Evolutionary conservation across 495 filamentous ascomycete genomes (phyloP).

Genomic region (Lepidopterella palustris): DNA sequence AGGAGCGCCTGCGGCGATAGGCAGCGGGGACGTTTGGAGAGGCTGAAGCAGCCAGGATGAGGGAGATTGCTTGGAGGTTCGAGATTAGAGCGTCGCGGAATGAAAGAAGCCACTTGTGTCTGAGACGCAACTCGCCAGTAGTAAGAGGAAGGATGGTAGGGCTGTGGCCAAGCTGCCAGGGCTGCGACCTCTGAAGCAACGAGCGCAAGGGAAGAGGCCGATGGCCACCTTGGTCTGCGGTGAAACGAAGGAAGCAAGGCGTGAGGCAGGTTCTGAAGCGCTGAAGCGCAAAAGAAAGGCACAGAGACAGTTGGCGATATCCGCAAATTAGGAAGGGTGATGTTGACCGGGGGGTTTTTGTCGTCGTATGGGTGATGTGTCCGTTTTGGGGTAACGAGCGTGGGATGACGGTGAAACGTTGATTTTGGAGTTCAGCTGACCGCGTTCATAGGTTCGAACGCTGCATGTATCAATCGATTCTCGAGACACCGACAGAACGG

Average conservation of each 20-base stretch:
- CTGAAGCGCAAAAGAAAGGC: constrained; percentile 1
- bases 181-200: background rate
- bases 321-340: background rate
- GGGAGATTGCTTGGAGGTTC: background rate
- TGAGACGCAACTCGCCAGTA: background rate
- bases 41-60: constrained; percentile 27
- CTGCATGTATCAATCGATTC: too few species aligned
- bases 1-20: constrained; percentile 30
- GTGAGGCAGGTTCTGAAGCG: background rate
- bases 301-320: background rate
- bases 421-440: background rate
- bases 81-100: background rate
- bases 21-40: constrained; percentile 22
- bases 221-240: background rate
- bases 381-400: background rate
- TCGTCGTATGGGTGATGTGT: background rate
- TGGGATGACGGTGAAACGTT: background rate
- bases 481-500: background rate
- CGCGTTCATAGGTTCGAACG: background rate
- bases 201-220: background rate
- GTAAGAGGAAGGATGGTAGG: background rate
- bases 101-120: background rate
- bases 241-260: constrained; percentile 1
- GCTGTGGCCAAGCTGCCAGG: constrained; percentile 1
- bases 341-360: background rate